These are phyloP conservation scores for Xanthoconium separans DNA, from an alignment of 1,284 basidiomycete genomes.

Conservation along the genomic window DNA sequence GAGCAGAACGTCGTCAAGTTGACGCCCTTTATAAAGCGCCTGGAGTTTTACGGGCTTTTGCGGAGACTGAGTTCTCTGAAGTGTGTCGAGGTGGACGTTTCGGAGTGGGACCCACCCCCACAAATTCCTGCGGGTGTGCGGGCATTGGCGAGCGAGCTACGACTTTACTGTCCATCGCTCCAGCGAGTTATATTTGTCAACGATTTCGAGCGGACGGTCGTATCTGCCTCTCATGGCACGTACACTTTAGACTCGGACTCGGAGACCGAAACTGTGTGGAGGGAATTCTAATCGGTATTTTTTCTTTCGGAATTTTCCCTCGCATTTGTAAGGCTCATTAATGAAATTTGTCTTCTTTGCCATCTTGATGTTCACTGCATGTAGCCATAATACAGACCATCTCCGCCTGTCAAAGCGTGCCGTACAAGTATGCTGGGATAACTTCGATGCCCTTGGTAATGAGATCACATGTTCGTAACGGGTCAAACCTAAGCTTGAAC, in stretches of 20 bases:
- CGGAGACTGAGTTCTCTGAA: conserved; percentile 49
- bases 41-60: conserved; percentile 58
- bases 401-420: conserved; percentile 7
- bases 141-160: conserved; percentile 55
- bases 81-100: conserved; percentile 60
- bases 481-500: conserved; percentile 26
- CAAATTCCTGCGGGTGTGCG: conserved; percentile 49
- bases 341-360: conserved; percentile 4
- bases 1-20: conserved; percentile 33
- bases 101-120: conserved; percentile 61
- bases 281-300: conserved; percentile 40
- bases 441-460: neutral
- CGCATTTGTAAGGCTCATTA: conserved; percentile 2
- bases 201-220: conserved; percentile 56
- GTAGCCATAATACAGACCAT: conserved; percentile 16
- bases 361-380: conserved; percentile 19
- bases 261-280: conserved; percentile 49
- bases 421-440: neutral
- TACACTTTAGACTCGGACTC: conserved; percentile 44
- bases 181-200: conserved; percentile 54
- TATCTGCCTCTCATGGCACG: conserved; percentile 42
- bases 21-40: conserved; percentile 42
- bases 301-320: conserved; percentile 3
- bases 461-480: conserved; percentile 6
- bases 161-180: conserved; percentile 55